These are phyloP conservation scores for Citeromyces nyonsensis DNA, from an alignment of 805 yeast genomes.

Conservation along the genomic window DNA sequence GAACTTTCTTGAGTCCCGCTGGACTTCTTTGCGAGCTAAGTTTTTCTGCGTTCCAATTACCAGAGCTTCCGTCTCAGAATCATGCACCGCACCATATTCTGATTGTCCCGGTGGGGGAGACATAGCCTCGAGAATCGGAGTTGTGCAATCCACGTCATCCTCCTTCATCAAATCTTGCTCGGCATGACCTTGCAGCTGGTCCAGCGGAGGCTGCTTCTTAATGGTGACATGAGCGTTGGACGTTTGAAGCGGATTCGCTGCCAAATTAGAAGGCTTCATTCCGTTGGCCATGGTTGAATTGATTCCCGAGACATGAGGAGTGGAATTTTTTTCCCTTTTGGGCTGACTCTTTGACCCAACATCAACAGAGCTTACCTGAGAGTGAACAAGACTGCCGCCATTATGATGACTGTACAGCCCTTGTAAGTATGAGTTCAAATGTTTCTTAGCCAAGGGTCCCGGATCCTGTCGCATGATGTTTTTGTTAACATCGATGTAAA, in stretches of 20 bases:
- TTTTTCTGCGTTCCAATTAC: constrained; percentile 17
- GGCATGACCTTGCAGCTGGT: not conserved
- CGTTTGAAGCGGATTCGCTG: constrained; percentile 55
- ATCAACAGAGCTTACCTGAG: constrained; percentile 28
- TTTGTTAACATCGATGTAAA: constrained; percentile 78
- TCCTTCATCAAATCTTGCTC: not conserved
- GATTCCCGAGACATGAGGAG: constrained; percentile 4
- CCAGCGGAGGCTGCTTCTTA: constrained; percentile 33
- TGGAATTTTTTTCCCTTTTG: not conserved
- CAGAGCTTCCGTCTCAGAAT: constrained; percentile 26
- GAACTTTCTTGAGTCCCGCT: constrained; percentile 4
- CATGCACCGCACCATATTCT: constrained; percentile 14
- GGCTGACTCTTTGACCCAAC: constrained; percentile 1
- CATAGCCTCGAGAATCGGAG: constrained; percentile 1
- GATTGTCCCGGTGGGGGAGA: constrained; percentile 1
- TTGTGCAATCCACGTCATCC: too few species aligned
- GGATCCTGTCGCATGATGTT: constrained; percentile 69
- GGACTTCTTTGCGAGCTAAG: constrained; percentile 6
- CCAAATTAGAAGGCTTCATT: constrained; percentile 46
- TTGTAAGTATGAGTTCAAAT: constrained; percentile 55
- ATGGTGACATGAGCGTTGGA: constrained; percentile 53
- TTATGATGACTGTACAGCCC: constrained; percentile 22
- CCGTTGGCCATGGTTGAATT: constrained; percentile 13
- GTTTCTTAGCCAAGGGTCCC: constrained; percentile 59
- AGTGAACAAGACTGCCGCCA: constrained; percentile 9